These are phyloP conservation scores for Fusarium nanum DNA, from an alignment of 2,329 filamentous ascomycete species.

Conservation along the genomic window DNA sequence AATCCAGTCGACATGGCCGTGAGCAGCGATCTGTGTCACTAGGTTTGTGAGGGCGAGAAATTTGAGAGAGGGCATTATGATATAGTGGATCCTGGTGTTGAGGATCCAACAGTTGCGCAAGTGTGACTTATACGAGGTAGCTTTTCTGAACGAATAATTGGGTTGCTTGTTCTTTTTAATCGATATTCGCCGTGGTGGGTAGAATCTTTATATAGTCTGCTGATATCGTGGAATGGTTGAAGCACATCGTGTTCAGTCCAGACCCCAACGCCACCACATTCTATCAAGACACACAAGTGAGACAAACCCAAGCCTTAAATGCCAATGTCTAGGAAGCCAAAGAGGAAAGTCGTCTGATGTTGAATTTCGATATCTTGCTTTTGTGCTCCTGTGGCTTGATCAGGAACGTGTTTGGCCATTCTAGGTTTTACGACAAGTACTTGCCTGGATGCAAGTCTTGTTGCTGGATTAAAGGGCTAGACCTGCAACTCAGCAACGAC, in stretches of 20 bases:
- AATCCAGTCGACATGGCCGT: slow-evolving; percentile 45
- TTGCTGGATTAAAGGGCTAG: neutral
- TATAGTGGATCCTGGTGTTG: neutral
- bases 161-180: fast-evolving
- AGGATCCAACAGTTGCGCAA: neutral
- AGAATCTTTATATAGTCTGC: slow-evolving; percentile 4
- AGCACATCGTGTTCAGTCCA: slow-evolving; percentile 21
- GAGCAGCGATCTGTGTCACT: slow-evolving; percentile 12
- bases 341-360: neutral
- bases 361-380: neutral
- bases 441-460: neutral
- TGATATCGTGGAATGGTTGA: slow-evolving; percentile 13
- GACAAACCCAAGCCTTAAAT: slow-evolving; percentile 3
- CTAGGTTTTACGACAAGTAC: neutral
- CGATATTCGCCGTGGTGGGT: neutral
- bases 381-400: slow-evolving; percentile 4
- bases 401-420: neutral
- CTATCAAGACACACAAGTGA: neutral
- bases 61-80: slow-evolving; percentile 13
- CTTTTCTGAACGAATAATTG: fast-evolving
- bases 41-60: slow-evolving; percentile 4
- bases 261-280: slow-evolving; percentile 10
- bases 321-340: neutral
- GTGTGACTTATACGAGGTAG: neutral
- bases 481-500: neutral